Evolutionary conservation across 208 protist genomes (phyloP).

Genomic region (Porcisia deanei): DNA sequence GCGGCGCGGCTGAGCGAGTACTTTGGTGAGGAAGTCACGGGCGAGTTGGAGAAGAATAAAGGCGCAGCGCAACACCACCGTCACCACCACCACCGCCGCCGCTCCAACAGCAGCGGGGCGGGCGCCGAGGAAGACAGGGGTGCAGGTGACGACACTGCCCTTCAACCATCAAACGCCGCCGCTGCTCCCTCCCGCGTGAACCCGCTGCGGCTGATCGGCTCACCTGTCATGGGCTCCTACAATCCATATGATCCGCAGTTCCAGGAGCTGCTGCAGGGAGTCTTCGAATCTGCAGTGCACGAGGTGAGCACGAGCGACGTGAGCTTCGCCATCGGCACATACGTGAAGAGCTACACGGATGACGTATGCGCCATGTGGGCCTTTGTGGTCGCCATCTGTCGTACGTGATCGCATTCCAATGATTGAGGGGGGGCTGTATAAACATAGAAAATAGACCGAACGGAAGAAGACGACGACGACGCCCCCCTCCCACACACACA

Average conservation of each 20-base stretch:
- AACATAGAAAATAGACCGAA: neutral
- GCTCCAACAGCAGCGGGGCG: neutral
- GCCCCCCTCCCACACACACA: too few species aligned
- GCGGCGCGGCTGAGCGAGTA: conserved; percentile 56
- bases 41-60: neutral
- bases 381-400: conserved; percentile 71
- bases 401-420: conserved; percentile 6
- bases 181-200: neutral
- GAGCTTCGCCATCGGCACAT: conserved; percentile 69
- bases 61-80: neutral
- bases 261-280: conserved; percentile 59
- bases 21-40: conserved; percentile 46
- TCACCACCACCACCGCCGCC: neutral
- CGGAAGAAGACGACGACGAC: neutral
- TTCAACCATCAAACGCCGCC: neutral
- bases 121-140: neutral
- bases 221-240: conserved; percentile 68
- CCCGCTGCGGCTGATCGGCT: conserved; percentile 46
- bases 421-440: neutral
- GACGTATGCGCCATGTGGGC: conserved; percentile 83
- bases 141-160: neutral
- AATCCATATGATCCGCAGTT: conserved; percentile 43
- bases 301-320: conserved; percentile 74
- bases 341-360: conserved; percentile 83
- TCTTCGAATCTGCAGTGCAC: conserved; percentile 79